Evolutionary conservation across 768 basidiomycete species (phyloP), one percentile per base, ranked within the genome.

Genomic region (Cystofilobasidium bisporidii): DNA sequence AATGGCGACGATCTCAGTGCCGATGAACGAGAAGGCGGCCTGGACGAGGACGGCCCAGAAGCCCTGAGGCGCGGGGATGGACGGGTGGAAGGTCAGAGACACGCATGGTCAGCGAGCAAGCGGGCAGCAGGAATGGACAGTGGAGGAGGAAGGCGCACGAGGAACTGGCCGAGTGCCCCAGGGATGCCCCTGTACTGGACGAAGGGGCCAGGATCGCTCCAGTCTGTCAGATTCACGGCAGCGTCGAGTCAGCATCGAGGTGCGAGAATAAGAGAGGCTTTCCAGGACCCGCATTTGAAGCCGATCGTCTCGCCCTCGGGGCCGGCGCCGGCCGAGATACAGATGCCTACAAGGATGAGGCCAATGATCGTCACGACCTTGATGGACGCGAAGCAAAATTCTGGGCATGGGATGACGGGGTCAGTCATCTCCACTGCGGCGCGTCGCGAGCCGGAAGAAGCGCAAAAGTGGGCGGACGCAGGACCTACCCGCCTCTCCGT

Each of bases 1-100:
- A 70, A 76, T 75, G 11, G 79, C 80, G 48, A 94, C 91, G 74
- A 94, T 91, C 77, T 97, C 93, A 9, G 91, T 92, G 20, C 92
- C 93, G 69, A 92, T 91, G 63, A 70, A 93, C 17, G 89, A 91
- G 81, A 93, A 96, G 18, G 89, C 91, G 4, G 93, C 93, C 71
- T 92, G 87, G 10, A 86, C 85, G 78, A 94, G 74, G 69, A 84
- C 85, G 2, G 83, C 80, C 67, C 83, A 79, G 75, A 86, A 86
- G 14, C 84, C 85, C n/a, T n/a, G n/a, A n/a, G n/a, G n/a, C n/a
- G n/a, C n/a, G n/a, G n/a, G n/a, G n/a, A n/a, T n/a, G n/a, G n/a
- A n/a, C n/a, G n/a, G n/a, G n/a, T n/a, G n/a, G n/a, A n/a, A n/a
- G n/a, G n/a, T n/a, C n/a, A n/a, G n/a, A n/a, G n/a, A n/a, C n/a